Conservation (phyloP, 805 yeast genomes). For the Suhomyces faveliae region DNA sequence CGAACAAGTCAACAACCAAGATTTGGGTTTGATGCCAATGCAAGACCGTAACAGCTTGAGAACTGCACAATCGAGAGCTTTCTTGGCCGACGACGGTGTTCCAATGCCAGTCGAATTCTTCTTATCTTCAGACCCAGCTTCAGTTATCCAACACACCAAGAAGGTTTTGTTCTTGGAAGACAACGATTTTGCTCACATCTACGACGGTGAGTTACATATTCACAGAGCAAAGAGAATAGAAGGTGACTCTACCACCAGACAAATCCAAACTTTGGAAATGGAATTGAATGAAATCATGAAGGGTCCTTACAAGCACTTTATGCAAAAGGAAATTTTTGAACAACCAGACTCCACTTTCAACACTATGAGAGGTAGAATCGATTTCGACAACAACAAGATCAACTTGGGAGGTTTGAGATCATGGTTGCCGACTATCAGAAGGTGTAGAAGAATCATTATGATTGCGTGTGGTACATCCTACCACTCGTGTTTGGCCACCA, state of each 20-base stretch:
- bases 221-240: slow-evolving; percentile 86
- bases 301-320: slow-evolving; percentile 93
- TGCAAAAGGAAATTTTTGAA: slow-evolving; percentile 98
- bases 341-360: slow-evolving; percentile 98
- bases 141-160: slow-evolving; percentile 94
- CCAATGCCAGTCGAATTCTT: slow-evolving; percentile 96
- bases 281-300: slow-evolving; percentile 98
- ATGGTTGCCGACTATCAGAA: slow-evolving; percentile 82
- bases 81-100: slow-evolving; percentile 86
- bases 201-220: slow-evolving; percentile 96
- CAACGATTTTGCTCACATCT: slow-evolving; percentile 97
- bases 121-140: slow-evolving; percentile 94
- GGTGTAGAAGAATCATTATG: slow-evolving; percentile 95
- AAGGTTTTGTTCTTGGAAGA: slow-evolving; percentile 95
- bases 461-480: slow-evolving; percentile 99
- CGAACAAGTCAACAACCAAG: slow-evolving; percentile 18
- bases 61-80: slow-evolving; percentile 94
- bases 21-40: slow-evolving; percentile 48
- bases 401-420: slow-evolving; percentile 87
- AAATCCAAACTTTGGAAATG: slow-evolving; percentile 94
- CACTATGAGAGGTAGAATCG: slow-evolving; percentile 99
- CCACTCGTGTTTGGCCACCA: slow-evolving; percentile 96
- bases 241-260: slow-evolving; percentile 89
- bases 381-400: slow-evolving; percentile 74
- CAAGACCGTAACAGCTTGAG: slow-evolving; percentile 59